Evolutionary conservation across 2,329 filamentous ascomycete species (phyloP), one percentile per base, ranked within the genome.

Genomic region (Paecilomyces sp.): DNA sequence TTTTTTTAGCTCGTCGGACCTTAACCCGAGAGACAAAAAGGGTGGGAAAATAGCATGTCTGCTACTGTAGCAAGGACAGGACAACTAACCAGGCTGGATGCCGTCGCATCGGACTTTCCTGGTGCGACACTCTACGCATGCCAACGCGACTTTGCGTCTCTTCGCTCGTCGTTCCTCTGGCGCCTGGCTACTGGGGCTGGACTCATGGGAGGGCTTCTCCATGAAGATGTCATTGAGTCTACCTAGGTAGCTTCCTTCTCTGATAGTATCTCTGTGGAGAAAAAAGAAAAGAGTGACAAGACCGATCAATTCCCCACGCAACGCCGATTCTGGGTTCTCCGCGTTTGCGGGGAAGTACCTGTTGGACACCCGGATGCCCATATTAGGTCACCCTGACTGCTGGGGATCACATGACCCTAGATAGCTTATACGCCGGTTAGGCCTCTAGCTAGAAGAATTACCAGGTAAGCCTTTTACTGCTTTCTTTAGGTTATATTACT

Each of bases 41-140:
- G 63, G 22, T 22, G 22, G 22, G 22, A 22, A 22, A 22, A 22
- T 22, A 22, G 22, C 22, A 22, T 22, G 22, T 28, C 1, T 28
- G 25, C 25, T 6, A 22, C 22, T 22, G 22, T 22, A 28, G 25
- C 25, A 24, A 66, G 57, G 34, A 58, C 62, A 62, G 25, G 65
- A 56, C 22, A 61, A 63, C 64, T 52, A 63, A 67, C 76, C 71
- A 13, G 67, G 65, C 41, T 77, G 65, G 8, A 61, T 57, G 15
- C 66, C 77, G 59, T 79, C 77, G 50, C 77, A 79, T 55, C 75
- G 75, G 53, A 78, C 69, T 64, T 80, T 80, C 58, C 73, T 74
- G 3, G 63, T 62, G 11, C 78, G 72, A 60, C 78, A 80, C 4
- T 71, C 71, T 55, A 79, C 72, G 60, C 77, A 80, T 2, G 78